phyloP scores from a whole-genome alignment of 1,139 yeast genomes.

The Kazachstania sp. region DNA sequence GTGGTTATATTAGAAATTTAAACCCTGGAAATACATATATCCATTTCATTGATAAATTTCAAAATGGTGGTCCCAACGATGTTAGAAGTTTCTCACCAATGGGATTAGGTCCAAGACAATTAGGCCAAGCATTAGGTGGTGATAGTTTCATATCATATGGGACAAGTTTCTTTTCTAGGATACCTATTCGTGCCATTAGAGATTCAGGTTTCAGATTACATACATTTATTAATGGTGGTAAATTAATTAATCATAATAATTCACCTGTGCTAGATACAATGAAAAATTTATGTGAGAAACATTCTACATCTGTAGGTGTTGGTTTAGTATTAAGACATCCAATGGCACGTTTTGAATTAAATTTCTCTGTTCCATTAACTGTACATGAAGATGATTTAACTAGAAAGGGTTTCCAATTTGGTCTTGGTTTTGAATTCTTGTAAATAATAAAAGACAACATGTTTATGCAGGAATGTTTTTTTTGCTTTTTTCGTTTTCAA shows the following conservation, averaged over 20 bases:
- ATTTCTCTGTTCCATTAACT: slow-evolving; percentile 69
- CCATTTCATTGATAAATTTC: slow-evolving; percentile 41
- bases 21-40: slow-evolving; percentile 18
- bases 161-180: slow-evolving; percentile 50
- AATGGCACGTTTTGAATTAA: slow-evolving; percentile 83
- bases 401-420: slow-evolving; percentile 87
- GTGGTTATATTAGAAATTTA: slow-evolving; percentile 44
- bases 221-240: slow-evolving; percentile 66
- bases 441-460: slow-evolving; percentile 29
- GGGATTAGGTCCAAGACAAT: slow-evolving; percentile 77
- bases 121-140: slow-evolving; percentile 62
- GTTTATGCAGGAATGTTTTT: too few species aligned
- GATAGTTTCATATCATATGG: slow-evolving; percentile 69
- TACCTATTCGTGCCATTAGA: slow-evolving; percentile 46
- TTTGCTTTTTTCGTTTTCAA: too few species aligned
- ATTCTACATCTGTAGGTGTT: slow-evolving; percentile 56
- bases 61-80: slow-evolving; percentile 43
- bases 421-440: slow-evolving; percentile 79
- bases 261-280: slow-evolving; percentile 17
- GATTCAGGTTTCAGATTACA: slow-evolving; percentile 65
- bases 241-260: slow-evolving; percentile 40
- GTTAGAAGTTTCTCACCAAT: slow-evolving; percentile 35
- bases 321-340: slow-evolving; percentile 83
- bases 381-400: slow-evolving; percentile 56
- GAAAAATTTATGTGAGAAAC: slow-evolving; percentile 32